These are phyloP conservation scores for Geum urbanum DNA, from an alignment of 306 rosid species.

Conservation along the genomic window DNA sequence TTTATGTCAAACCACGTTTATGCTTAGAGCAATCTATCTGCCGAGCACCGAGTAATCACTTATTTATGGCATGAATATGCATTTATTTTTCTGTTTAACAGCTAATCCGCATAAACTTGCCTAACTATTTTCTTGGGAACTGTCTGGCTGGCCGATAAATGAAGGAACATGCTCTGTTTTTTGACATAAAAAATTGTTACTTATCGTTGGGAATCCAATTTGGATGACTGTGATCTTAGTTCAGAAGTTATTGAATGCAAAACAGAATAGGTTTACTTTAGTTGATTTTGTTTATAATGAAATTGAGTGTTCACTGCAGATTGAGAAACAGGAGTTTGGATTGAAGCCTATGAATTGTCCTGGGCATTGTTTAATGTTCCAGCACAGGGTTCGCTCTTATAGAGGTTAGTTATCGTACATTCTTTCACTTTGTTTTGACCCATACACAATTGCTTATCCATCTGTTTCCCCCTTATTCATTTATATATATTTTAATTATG, in stretches of 20 bases:
- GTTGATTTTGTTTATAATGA: neutral
- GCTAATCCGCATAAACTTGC: neutral
- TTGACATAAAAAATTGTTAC: neutral
- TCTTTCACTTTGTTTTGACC: neutral
- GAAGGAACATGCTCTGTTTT: neutral
- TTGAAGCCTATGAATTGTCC: conserved; percentile 99
- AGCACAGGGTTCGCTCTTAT: conserved; percentile 92
- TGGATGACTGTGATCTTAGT: neutral
- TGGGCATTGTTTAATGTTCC: conserved; percentile 95
- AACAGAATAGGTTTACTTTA: neutral
- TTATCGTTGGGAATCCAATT: neutral
- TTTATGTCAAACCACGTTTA: neutral
- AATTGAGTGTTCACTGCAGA: conserved; percentile 34
- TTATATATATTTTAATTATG: neutral
- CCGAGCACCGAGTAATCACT: no score
- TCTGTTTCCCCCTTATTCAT: neutral
- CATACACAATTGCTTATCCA: neutral
- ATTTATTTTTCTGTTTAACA: no score
- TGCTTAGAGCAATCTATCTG: neutral
- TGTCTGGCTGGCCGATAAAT: neutral
- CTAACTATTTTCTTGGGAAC: neutral
- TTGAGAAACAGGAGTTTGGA: conserved; percentile 97
- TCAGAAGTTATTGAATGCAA: neutral
- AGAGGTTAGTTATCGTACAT: conserved; percentile 1
- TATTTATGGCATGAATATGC: no score